These are phyloP conservation scores for Penicillium crystallinum DNA, from an alignment of 495 filamentous ascomycete genomes.

Conservation along the genomic window DNA sequence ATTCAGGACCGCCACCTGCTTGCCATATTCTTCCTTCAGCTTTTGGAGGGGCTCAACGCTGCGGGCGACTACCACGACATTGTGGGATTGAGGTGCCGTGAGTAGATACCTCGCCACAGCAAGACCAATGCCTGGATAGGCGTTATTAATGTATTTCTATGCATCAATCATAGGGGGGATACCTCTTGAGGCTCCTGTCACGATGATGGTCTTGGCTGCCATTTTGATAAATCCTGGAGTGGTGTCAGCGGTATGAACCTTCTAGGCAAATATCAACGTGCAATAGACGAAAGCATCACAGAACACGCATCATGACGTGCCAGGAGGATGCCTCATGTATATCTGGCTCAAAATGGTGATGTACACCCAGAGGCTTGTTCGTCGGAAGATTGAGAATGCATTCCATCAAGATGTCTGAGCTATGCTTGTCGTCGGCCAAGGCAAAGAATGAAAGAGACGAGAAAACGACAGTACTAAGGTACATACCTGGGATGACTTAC, in stretches of 20 bases:
- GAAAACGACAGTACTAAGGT: not conserved
- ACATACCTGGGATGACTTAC: not conserved
- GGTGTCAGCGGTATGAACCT: not conserved
- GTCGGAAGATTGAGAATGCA: not conserved
- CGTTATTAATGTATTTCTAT: not conserved
- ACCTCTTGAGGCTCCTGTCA: slow-evolving; percentile 62
- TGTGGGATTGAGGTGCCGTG: slow-evolving; percentile 50
- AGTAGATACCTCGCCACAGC: slow-evolving; percentile 73
- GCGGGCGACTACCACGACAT: slow-evolving; percentile 72
- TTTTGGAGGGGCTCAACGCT: slow-evolving; percentile 58
- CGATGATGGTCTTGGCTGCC: slow-evolving; percentile 53
- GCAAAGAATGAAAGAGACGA: not conserved
- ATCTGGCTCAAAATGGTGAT: too few relatives aligned
- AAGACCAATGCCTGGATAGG: slow-evolving; percentile 66
- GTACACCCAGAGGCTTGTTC: too few relatives aligned
- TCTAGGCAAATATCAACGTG: not conserved
- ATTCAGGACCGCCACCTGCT: slow-evolving; percentile 64
- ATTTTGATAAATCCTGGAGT: slow-evolving; percentile 16
- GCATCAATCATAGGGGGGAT: not conserved
- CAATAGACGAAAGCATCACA: too few relatives aligned
- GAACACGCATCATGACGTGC: not conserved
- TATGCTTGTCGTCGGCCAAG: not conserved
- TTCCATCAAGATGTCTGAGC: not conserved
- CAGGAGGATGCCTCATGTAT: too few relatives aligned
- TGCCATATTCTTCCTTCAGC: slow-evolving; percentile 58